These are phyloP conservation scores for Phtheirospermum japonicum DNA, from an alignment of 257 asterid species.

Conservation along the genomic window DNA sequence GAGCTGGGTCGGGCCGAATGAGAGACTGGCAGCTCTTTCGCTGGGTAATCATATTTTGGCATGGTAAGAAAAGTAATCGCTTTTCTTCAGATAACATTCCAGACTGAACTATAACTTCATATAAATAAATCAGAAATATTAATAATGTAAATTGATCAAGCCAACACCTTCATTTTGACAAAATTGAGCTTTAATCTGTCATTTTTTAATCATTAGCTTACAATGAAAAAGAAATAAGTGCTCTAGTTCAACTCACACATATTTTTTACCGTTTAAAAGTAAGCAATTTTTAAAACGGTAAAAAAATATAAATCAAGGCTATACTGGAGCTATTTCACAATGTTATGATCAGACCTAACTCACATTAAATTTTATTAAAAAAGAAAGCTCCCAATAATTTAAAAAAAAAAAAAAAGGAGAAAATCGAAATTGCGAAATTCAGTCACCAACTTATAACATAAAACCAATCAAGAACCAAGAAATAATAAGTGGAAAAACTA, in stretches of 20 bases:
- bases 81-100: no score
- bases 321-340: slow-evolving; percentile 13
- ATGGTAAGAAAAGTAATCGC: no score
- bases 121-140: no score
- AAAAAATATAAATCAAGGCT: no score
- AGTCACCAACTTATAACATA: slow-evolving; percentile 5
- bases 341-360: neutral
- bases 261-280: no score
- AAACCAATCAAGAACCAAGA: slow-evolving; percentile 1
- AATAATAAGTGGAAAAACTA: slow-evolving; percentile 5
- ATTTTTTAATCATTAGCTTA: neutral
- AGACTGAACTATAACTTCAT: no score
- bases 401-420: neutral
- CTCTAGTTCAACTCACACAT: slow-evolving; percentile 2
- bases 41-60: no score
- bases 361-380: neutral
- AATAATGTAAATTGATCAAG: no score
- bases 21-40: no score
- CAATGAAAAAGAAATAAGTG: neutral
- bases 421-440: neutral
- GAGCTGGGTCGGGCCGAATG: no score
- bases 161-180: neutral
- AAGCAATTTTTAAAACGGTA: no score
- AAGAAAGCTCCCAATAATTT: neutral
- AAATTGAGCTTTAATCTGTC: neutral